Base-by-base conservation (phyloP, 1,284 basidiomycete genomes). In the Microbotryum lychnidis-dioicae region DNA sequence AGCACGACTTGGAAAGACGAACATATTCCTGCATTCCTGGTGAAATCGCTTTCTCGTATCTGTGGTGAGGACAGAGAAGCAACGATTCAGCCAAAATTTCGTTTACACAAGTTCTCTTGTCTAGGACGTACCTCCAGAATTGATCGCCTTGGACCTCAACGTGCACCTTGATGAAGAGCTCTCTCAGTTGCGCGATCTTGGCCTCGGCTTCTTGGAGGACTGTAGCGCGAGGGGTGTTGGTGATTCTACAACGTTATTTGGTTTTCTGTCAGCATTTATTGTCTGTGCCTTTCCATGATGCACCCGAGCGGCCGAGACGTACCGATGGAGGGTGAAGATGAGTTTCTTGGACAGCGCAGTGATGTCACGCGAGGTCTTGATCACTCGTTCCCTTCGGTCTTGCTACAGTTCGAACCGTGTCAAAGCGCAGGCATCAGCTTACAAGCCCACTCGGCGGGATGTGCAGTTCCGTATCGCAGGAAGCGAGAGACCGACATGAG, bases 341-440 rank as follows among this genome's bases (percentile, higher is more conserved):
- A 86, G 80, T 76, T 91, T 93, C 75, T 98, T 98, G 52, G 91
- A 91, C n/a, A 89, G 80, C 67, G 85, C 87, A 18, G 93, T 97
- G 66, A 91, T 83, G 74, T 96, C 92, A 42, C 94, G 76, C 8
- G 80, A 80, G 10, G 76, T 63, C 81, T 92, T 93, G 73, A 92
- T 88, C 64, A 93, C 80, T 31, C 87, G 82, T 71, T 94, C 91
- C 49, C 76, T 69, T 16, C 75, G 65, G 54, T 76, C 75, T 50
- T 77, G 73, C 65, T 73, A 50, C 27, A 49, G 25, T 18, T 42
- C 29, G 37, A 8, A n/a, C 8, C 6, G 18, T 6, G 12, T 12
- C 21, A 27, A 25, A 14, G n/a, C 33, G 25, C 18, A 16, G 25
- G 6, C 51, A 29, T 23, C 48, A 23, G 21, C 29, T 50, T 29